These are phyloP conservation scores for Russula abietina DNA, from an alignment of 768 basidiomycete species.

Conservation along the genomic window DNA sequence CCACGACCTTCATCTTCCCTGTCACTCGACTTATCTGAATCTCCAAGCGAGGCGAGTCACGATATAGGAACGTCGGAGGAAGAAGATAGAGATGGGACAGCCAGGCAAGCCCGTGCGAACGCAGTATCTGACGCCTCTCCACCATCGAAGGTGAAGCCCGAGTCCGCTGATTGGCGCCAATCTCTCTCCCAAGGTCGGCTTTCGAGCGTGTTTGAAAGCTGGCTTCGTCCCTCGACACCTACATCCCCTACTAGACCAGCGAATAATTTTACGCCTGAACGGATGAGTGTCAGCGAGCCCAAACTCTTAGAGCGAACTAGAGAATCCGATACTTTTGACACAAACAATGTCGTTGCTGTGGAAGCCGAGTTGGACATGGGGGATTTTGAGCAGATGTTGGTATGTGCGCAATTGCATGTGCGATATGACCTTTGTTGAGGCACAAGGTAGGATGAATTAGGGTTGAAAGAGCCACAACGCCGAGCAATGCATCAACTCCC, in stretches of 20 bases:
- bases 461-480: conserved; percentile 64
- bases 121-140: conserved; percentile 25
- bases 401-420: conserved; percentile 32
- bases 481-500: conserved; percentile 57
- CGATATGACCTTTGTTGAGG: conserved; percentile 14
- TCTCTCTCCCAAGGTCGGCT: conserved; percentile 54
- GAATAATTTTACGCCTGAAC: conserved; percentile 28
- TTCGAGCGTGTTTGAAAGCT: conserved; percentile 61
- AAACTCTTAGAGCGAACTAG: conserved; percentile 43
- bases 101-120: conserved; percentile 41
- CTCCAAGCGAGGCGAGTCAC: conserved; percentile 44
- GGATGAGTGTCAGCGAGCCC: conserved; percentile 71
- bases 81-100: conserved; percentile 53
- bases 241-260: conserved; percentile 35
- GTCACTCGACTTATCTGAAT: conserved; percentile 46
- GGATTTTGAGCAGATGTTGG: conserved; percentile 68
- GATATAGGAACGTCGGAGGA: conserved; percentile 47
- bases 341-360: conserved; percentile 28
- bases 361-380: conserved; percentile 37
- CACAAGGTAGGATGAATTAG: conserved; percentile 57
- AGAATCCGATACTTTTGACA: conserved; percentile 26
- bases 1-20: conserved; percentile 44
- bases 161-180: conserved; percentile 45
- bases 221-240: conserved; percentile 44
- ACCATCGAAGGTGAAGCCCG: conserved; percentile 25